Evolutionary conservation across 306 rosid species (phyloP).

Genomic region (Leucaena leucocephala): DNA sequence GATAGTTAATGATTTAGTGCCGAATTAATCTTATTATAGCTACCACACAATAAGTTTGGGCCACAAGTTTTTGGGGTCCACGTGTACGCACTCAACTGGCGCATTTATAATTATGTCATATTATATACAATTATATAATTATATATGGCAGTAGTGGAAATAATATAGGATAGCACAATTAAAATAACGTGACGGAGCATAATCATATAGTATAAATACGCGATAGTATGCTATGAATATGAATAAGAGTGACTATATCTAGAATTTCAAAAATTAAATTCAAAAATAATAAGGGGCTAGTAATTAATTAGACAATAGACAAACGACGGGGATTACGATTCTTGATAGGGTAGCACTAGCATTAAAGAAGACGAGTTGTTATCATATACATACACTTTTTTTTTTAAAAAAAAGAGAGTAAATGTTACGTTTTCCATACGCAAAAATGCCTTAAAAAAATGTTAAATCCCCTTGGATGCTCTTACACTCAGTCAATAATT

Average conservation of each 20-base stretch:
- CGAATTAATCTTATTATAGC: conserved; percentile 15
- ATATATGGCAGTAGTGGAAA: conserved; percentile 37
- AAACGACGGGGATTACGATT: too few relatives aligned
- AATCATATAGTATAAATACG: too few relatives aligned
- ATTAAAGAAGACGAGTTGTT: too few relatives aligned
- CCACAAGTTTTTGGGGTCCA: conserved; percentile 26
- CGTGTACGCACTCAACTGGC: conserved; percentile 1
- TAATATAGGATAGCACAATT: conserved; percentile 40
- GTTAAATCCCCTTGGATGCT: conserved; percentile 14
- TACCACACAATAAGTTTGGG: conserved; percentile 20
- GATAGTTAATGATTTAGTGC: conserved; percentile 2
- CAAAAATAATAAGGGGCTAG: background rate
- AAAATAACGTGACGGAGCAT: conserved; percentile 9
- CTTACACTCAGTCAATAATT: background rate
- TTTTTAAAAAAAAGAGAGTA: background rate
- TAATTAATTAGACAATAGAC: background rate
- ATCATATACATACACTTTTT: too few relatives aligned
- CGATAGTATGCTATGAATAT: too few relatives aligned
- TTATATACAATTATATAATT: too few relatives aligned
- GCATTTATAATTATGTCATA: background rate
- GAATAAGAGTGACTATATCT: too few relatives aligned
- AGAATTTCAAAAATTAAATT: too few relatives aligned
- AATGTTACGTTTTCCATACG: background rate
- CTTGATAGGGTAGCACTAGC: too few relatives aligned
- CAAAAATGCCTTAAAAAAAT: background rate